Evolutionary conservation across 768 basidiomycete genomes (phyloP), one percentile per base, ranked within the genome.

Genomic region (Psilocybe cyanescens): DNA sequence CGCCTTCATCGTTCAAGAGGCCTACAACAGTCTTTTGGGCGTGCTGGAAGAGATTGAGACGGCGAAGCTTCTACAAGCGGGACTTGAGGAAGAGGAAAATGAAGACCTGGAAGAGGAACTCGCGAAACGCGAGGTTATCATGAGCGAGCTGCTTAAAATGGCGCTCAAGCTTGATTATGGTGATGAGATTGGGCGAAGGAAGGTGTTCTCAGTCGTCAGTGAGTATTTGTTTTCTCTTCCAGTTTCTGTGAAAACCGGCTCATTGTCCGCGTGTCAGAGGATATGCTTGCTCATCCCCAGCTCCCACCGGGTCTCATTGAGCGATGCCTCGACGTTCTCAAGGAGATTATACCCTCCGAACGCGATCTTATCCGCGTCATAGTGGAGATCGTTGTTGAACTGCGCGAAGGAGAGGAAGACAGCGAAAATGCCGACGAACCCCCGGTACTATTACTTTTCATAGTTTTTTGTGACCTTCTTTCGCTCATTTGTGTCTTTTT

Each of bases 171-270:
- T 95, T 45, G 97, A 99, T 73, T 98, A 96, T 66, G 87, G 88
- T 28, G 97, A 99, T 73, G 96, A 98, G 72, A 95, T 97, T 69
- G 97, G 97, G 8, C 76, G 97, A 57, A 78, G 97, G 58, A 95
- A 94, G 75, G 91, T 95, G 77, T 95, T 95, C 70, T 83, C 87
- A 47, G 88, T 98, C 30, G 88, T 95, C 65, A 88, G 95, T 90
- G 70, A 75, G 91, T 88, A 8, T n/a, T 31, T 33, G 37, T 46
- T 54, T 31, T 59, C 37, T 16, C 17, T 35, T 19, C 53, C 37
- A 44, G 24, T 47, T 28, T 44, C 11, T 39, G 44, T 60, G 28
- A 56, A 37, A 12, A 2, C 2, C 6, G 14, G 4, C n/a, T 45
- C 33, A 17, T 35, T 8, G 46, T 50, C n/a, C 24, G 58, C 39